Percentiles rank a stretch among this genome's conserved stretches.
Conservation (phyloP, 2,329 filamentous ascomycete species). For the Myriosclerotinia duriaeana region DNA sequence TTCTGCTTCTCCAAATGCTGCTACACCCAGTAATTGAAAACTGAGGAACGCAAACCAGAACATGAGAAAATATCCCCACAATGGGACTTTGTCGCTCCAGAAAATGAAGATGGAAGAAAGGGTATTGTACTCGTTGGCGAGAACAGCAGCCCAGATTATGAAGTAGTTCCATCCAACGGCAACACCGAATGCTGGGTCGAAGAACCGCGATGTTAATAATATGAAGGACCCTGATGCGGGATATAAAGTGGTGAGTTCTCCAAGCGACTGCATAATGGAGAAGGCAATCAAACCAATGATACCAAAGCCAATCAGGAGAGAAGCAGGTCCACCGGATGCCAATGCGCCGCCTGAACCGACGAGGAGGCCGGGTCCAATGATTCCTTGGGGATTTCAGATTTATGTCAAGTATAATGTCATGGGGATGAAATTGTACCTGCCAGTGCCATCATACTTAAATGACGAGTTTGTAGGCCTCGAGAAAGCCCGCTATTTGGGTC, state of each 20-base stretch:
- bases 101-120: slow-evolving; percentile 65
- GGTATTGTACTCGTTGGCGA: slow-evolving; percentile 71
- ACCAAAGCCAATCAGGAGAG: slow-evolving; percentile 70
- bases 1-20: slow-evolving; percentile 75
- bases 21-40: slow-evolving; percentile 70
- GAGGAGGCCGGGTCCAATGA: slow-evolving; percentile 68
- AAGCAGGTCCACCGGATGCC: slow-evolving; percentile 66
- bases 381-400: slow-evolving; percentile 32
- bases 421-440: slow-evolving; percentile 35
- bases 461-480: slow-evolving; percentile 65
- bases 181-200: slow-evolving; percentile 67
- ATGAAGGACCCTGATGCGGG: slow-evolving; percentile 71
- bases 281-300: slow-evolving; percentile 69
- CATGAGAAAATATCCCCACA: slow-evolving; percentile 70
- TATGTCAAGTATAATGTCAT: no score
- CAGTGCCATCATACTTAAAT: slow-evolving; percentile 68
- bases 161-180: slow-evolving; percentile 54
- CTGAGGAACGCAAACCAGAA: slow-evolving; percentile 70
- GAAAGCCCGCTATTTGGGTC: slow-evolving; percentile 66
- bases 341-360: slow-evolving; percentile 71
- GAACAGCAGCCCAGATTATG: slow-evolving; percentile 44
- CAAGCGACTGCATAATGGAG: slow-evolving; percentile 60
- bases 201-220: slow-evolving; percentile 67
- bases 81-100: slow-evolving; percentile 60
- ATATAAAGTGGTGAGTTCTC: slow-evolving; percentile 72